Evolutionary conservation across 208 protist genomes (phyloP), one percentile per base, ranked within the genome.

Genomic region (Tetramitus jugosus): DNA sequence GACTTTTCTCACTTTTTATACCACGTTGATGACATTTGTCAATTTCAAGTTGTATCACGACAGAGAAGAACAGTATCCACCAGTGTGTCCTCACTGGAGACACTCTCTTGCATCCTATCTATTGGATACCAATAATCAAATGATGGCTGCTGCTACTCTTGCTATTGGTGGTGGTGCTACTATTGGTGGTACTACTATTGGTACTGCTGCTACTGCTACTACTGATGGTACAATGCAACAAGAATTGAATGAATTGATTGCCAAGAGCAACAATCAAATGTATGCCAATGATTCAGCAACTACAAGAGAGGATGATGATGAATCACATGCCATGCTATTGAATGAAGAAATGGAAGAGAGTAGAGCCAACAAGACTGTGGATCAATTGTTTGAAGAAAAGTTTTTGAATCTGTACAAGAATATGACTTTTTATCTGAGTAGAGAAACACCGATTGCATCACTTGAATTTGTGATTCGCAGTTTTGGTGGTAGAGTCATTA

Each of bases 1-100:
- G 35, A 97, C 88, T 71, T 99, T 99, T 84, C 83, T 99, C 0
- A 89, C 98, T 86, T 97, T 99, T 76, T 97, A 99, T 84, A 60
- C 92, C 29, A 92, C 94, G 45, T 83, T 99, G 78, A 86, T 98
- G 84, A 87, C 89, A 31, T 99, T 99, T 78, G 91, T 99, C 26
- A 90, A 98, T 65, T 97, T 91, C 86, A 95, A 96, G 80, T 90
- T 99, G n/a, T 97, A 96, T 85, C 45, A 83, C 37, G 84, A 90
- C 42, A 79, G 90, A 8, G 78, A 84, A 20, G 81, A 90, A 3
- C 82, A 89, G 37, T 85, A 93, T 79, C 89, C 89, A 76, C 90
- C 91, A 35, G 53, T 83, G 43, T n/a, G n/a, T n/a, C n/a, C n/a
- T n/a, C n/a, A n/a, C n/a, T n/a, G n/a, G n/a, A 78, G 90, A 26